These are phyloP conservation scores for Pythium monospermum DNA, from an alignment of 352 stramenopile genomes.

Conservation along the genomic window DNA sequence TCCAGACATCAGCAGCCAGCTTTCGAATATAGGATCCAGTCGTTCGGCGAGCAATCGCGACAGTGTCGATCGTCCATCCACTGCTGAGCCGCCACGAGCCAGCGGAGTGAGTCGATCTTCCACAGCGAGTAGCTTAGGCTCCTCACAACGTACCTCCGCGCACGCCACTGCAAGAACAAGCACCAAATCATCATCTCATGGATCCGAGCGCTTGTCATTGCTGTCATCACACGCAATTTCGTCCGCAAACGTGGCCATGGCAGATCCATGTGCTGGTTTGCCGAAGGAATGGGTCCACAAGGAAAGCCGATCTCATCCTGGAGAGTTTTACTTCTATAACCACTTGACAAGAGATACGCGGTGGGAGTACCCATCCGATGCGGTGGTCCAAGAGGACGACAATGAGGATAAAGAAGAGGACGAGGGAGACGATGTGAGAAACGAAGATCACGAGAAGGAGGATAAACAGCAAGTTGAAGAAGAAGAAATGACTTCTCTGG, in stretches of 20 bases:
- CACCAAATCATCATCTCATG: no score
- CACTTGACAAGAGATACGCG: conserved; percentile 53
- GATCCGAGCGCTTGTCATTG: no score
- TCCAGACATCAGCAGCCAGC: no score
- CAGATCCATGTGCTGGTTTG: conserved; percentile 4
- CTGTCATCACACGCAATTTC: not conserved
- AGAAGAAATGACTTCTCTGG: no score
- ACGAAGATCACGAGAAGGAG: no score
- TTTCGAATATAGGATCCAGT: no score
- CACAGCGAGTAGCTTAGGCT: not conserved
- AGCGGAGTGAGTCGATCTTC: conserved; percentile 9
- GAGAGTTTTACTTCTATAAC: conserved; percentile 62
- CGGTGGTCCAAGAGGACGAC: conserved; percentile 4
- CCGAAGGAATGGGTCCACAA: conserved; percentile 50
- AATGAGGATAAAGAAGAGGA: conserved; percentile 20
- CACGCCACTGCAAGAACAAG: no score
- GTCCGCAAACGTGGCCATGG: not conserved
- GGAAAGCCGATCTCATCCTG: conserved; percentile 57
- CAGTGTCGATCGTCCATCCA: conserved; percentile 6
- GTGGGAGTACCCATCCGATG: conserved; percentile 52
- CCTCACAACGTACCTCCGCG: not conserved
- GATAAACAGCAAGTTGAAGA: no score
- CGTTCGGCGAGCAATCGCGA: not conserved
- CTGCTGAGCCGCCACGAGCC: conserved; percentile 6
- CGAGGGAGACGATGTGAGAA: no score